Base-by-base conservation (phyloP, 2,329 filamentous ascomycete genomes). In the Trichoderma sp. region DNA sequence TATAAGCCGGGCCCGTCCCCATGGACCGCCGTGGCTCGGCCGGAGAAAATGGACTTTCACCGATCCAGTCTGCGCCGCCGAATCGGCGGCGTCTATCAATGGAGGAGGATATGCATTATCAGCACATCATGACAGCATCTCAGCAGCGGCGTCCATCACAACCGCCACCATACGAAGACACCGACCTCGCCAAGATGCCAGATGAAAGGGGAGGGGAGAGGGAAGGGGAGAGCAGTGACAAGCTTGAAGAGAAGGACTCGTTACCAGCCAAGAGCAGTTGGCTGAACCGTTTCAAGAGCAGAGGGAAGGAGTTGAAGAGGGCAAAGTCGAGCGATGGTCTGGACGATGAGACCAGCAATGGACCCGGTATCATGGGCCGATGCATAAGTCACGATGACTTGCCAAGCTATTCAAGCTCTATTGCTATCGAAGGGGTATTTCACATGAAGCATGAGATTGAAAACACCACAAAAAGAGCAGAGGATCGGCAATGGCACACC, bases 391-490 rank as follows among this genome's bases (percentile, higher is more conserved):
- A 39, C 49, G 70, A 71, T 61, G 51, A 61, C n/a, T 66, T 89
- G 43, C 87, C 88, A n/a, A 73, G 76, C 28, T 90, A 90, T 75
- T 85, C 85, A 59, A 87, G 83, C 73, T 84, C 82, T 74, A 83
- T 90, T 66, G 80, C 82, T 66, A 77, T 87, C 59, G 84, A 88
- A 75, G 85, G 83, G 30, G 81, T 89, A 6, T 89, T 90, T 74
- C 80, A 83, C 72, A 85, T 85, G 75, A 91, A 91, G 79, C 86
- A 88, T 80, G 90, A 92, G 77, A 84, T 91, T 68, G 84, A 88
- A 70, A 85, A 89, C 69, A 87, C 89, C 6, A 89, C 87, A 72
- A 87, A 89, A 75, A 81, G 87, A 56, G 86, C 89, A 54, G 81
- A 85, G 70, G 84, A 89, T 73, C 84, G 89, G 54, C 86, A 87